Percentiles rank a stretch among this genome's conserved stretches.
Conservation (phyloP, 208 protist genomes). For the Tritrichomonas musculus region DNA sequence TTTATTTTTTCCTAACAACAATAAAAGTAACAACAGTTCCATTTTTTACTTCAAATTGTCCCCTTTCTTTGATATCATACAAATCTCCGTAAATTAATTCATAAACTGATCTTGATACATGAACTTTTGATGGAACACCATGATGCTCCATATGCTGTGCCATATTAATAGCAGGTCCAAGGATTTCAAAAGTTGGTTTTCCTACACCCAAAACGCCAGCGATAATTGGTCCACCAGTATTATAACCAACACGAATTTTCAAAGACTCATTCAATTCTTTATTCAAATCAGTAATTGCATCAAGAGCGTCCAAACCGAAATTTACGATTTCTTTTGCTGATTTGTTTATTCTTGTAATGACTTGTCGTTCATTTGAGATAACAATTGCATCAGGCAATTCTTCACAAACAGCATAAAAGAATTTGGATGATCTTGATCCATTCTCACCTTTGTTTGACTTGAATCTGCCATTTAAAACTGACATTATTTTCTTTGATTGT, state of each 20-base stretch:
- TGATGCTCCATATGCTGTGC: no score
- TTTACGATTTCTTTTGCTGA: background rate
- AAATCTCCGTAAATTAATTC: no score
- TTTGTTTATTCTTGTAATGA: background rate
- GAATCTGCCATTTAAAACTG: background rate
- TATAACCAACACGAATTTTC: background rate
- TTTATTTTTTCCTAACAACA: no score
- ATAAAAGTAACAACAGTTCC: no score
- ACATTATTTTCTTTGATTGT: background rate
- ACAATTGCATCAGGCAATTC: conserved; percentile 3
- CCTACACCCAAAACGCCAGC: background rate
- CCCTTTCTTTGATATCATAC: no score
- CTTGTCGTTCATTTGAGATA: background rate
- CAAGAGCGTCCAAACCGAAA: background rate
- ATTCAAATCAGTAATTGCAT: background rate
- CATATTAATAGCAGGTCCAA: no score
- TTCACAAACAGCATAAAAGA: background rate
- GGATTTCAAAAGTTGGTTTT: no score
- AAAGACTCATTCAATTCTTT: background rate
- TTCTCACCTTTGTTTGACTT: background rate
- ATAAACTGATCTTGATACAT: no score
- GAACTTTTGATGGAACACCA: no score
- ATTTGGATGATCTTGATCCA: background rate
- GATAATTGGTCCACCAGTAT: background rate
- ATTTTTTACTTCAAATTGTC: no score